These are phyloP conservation scores for Whalleya microplaca DNA, from an alignment of 2,329 filamentous ascomycete genomes.

Conservation along the genomic window DNA sequence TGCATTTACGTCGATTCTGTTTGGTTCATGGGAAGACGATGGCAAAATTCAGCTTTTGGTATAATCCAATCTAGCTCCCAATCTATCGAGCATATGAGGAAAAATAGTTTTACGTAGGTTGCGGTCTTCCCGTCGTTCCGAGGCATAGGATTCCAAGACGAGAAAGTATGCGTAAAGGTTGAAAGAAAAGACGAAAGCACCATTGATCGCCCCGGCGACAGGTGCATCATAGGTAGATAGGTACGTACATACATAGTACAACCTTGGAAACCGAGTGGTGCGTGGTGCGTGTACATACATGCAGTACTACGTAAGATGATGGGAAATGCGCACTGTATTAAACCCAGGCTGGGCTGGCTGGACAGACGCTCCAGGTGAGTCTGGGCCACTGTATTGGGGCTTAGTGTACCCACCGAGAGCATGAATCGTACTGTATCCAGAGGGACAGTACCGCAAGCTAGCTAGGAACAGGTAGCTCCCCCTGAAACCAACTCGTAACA, in stretches of 20 bases:
- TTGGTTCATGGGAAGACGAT: conserved; percentile 19
- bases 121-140: too few relatives aligned
- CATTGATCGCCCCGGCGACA: not conserved
- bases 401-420: not conserved
- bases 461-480: not conserved
- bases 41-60: conserved; percentile 5
- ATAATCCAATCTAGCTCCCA: not conserved
- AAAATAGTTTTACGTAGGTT: not conserved
- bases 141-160: not conserved
- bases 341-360: not conserved
- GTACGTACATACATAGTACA: too few relatives aligned
- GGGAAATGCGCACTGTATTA: not conserved
- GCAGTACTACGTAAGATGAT: not conserved
- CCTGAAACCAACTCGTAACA: not conserved
- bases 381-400: not conserved
- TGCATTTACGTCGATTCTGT: conserved; percentile 1
- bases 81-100: not conserved
- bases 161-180: not conserved
- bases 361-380: not conserved
- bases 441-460: too few relatives aligned
- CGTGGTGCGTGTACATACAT: too few relatives aligned
- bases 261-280: too few relatives aligned
- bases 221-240: not conserved
- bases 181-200: not conserved
- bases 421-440: not conserved